Evolutionary conservation across 441 rosid genomes (phyloP).

Genomic region (Manihot esculenta): DNA sequence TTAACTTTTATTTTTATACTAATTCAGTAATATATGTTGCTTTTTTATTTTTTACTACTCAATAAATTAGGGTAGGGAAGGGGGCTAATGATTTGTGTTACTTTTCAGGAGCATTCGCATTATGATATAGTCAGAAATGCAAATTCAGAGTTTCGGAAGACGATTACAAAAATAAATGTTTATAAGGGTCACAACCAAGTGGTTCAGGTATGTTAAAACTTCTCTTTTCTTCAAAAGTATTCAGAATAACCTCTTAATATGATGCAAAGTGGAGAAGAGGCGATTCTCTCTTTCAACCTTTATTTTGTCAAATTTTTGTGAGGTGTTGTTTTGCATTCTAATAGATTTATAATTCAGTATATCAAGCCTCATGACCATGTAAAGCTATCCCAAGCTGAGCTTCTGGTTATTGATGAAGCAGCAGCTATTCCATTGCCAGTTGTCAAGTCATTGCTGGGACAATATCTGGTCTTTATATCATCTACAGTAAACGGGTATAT

Average conservation of each 20-base stretch:
- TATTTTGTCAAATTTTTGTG: background rate
- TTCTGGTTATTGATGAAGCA: conserved; percentile 5
- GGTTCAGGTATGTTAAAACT: background rate
- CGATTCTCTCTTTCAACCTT: too few species aligned
- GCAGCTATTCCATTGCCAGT: background rate
- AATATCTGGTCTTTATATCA: background rate
- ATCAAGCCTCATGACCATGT: background rate
- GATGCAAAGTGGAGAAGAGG: background rate
- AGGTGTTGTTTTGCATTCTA: background rate
- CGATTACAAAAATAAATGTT: conserved; percentile 2
- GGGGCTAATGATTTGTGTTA: background rate
- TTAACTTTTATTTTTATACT: too few species aligned
- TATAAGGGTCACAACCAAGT: background rate
- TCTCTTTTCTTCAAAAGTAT: background rate
- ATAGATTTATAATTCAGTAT: background rate
- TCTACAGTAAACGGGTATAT: background rate
- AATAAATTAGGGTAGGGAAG: too few species aligned
- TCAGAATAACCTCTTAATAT: background rate
- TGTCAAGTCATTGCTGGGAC: background rate
- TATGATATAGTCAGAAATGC: background rate
- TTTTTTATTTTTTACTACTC: background rate
- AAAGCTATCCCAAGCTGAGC: background rate
- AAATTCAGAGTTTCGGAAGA: background rate
- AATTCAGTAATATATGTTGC: conserved; percentile 1
- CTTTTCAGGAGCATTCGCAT: conserved; percentile 9